phyloP scores from a whole-genome alignment of 257 asterid species.

The Salvia rosmarinus region DNA sequence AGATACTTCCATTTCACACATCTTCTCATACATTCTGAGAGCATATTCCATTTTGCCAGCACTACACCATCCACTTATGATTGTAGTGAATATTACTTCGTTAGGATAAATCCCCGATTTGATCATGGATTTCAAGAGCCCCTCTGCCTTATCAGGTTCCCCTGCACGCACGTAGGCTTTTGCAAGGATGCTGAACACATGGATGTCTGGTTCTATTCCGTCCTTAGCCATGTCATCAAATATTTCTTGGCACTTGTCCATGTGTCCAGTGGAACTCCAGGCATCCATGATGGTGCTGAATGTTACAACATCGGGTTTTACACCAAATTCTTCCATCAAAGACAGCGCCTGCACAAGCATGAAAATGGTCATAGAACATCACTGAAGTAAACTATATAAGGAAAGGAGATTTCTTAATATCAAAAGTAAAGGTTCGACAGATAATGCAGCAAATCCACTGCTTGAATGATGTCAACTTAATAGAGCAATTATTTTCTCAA shows the following conservation, averaged over 20 bases:
- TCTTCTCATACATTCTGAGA: conserved; percentile 51
- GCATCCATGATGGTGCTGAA: conserved; percentile 96
- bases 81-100: conserved; percentile 84
- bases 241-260: conserved; percentile 78
- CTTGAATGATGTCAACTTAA: neutral
- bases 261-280: conserved; percentile 84
- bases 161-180: conserved; percentile 90
- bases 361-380: conserved; percentile 9
- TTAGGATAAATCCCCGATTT: conserved; percentile 66
- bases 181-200: conserved; percentile 89
- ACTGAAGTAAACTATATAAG: conserved; percentile 1
- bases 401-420: neutral
- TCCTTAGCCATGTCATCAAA: conserved; percentile 76
- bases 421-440: neutral
- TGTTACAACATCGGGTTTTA: conserved; percentile 85
- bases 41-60: conserved; percentile 79
- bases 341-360: conserved; percentile 53
- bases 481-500: neutral
- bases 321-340: conserved; percentile 81
- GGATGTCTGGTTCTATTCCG: conserved; percentile 76
- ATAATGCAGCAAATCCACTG: neutral
- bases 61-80: conserved; percentile 98
- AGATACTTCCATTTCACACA: conserved; percentile 63
- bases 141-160: conserved; percentile 75
- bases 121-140: conserved; percentile 56